Evolutionary conservation across 306 rosid species (phyloP).

Genomic region (Lagenaria siceraria): DNA sequence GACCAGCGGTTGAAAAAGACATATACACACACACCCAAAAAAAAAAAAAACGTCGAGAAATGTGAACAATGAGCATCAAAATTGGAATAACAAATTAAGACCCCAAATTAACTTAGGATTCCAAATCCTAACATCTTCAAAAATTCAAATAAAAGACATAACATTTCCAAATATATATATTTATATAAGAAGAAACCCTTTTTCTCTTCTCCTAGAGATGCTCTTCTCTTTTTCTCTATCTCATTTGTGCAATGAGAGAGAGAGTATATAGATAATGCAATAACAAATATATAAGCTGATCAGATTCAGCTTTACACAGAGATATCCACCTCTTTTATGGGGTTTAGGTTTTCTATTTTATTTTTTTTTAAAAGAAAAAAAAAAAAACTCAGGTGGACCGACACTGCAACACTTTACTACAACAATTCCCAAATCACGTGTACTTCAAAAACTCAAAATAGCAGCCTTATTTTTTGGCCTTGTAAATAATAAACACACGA

Average conservation of each 20-base stretch:
- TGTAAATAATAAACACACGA: neutral
- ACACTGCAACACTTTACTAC: neutral
- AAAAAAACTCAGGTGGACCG: neutral
- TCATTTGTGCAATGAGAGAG: neutral
- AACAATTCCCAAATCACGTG: slow-evolving; percentile 2
- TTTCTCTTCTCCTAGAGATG: neutral
- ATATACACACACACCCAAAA: neutral
- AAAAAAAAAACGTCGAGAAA: neutral
- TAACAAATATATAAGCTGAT: neutral
- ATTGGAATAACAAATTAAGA: neutral
- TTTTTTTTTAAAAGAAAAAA: neutral
- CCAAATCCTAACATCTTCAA: neutral
- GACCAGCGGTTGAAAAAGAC: neutral
- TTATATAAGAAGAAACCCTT: too few relatives aligned
- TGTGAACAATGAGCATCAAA: slow-evolving; percentile 8
- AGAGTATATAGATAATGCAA: neutral
- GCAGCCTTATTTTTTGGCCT: neutral
- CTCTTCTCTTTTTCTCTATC: neutral
- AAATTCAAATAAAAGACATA: neutral
- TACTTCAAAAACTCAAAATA: neutral
- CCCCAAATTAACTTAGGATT: neutral
- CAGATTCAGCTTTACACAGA: neutral
- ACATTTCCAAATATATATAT: neutral
- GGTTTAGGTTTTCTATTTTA: neutral
- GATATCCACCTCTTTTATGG: neutral